These are phyloP conservation scores for Botrytis squamosa DNA, from an alignment of 2,329 filamentous ascomycete species.

Conservation along the genomic window DNA sequence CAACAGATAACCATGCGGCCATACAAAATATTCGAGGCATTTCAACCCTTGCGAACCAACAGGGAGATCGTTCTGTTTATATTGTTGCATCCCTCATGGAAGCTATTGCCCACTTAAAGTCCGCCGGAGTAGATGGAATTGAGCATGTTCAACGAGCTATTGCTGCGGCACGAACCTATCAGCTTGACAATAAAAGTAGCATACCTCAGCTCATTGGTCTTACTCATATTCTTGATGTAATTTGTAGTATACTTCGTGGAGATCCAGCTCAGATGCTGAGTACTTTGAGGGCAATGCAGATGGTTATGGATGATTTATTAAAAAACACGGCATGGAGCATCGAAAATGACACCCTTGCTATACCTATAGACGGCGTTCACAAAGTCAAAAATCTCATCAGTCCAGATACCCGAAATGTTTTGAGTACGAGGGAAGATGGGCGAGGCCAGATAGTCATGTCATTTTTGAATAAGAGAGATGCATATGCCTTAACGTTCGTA, in stretches of 20 bases:
- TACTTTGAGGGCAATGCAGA: slow-evolving; percentile 63
- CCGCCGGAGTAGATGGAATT: slow-evolving; percentile 62
- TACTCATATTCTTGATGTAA: slow-evolving; percentile 66
- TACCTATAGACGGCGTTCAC: slow-evolving; percentile 55
- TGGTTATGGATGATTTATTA: slow-evolving; percentile 57
- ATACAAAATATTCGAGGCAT: slow-evolving; percentile 70
- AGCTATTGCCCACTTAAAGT: slow-evolving; percentile 66
- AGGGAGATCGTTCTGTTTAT: slow-evolving; percentile 62
- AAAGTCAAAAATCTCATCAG: slow-evolving; percentile 53
- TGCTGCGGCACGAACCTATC: slow-evolving; percentile 70
- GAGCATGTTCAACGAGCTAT: slow-evolving; percentile 71
- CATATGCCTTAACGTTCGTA: slow-evolving; percentile 42
- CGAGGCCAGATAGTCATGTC: slow-evolving; percentile 59
- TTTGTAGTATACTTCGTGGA: slow-evolving; percentile 62
- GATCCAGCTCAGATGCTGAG: slow-evolving; percentile 54
- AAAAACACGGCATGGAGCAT: slow-evolving; percentile 37
- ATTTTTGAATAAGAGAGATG: slow-evolving; percentile 59
- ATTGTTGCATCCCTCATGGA: slow-evolving; percentile 67
- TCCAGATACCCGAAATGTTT: slow-evolving; percentile 54
- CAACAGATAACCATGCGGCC: slow-evolving; percentile 60
- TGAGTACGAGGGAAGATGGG: slow-evolving; percentile 48
- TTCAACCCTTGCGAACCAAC: slow-evolving; percentile 55
- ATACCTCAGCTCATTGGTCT: slow-evolving; percentile 67
- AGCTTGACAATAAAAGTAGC: slow-evolving; percentile 61
- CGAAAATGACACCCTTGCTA: slow-evolving; percentile 47